These are phyloP conservation scores for Auricularia auricula-judae DNA, from an alignment of 768 basidiomycete species.

Conservation along the genomic window DNA sequence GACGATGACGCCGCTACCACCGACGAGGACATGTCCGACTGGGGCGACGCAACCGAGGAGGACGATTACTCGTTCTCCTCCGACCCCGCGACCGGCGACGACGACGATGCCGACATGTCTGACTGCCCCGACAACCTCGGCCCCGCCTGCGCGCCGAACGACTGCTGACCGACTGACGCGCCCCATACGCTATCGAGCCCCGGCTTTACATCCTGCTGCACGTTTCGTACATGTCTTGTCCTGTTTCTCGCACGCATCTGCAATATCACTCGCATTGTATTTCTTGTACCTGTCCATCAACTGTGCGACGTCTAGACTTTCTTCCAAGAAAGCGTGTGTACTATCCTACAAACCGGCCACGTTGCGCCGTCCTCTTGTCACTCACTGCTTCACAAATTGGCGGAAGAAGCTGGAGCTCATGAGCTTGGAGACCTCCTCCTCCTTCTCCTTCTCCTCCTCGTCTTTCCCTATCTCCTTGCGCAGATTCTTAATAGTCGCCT, in stretches of 20 bases:
- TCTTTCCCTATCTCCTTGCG: conserved; percentile 53
- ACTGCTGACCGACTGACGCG: too few species aligned
- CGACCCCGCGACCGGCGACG: not conserved
- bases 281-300: too few species aligned
- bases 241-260: too few species aligned
- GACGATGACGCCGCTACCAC: conserved; percentile 28
- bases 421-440: not conserved
- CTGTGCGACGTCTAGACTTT: too few species aligned
- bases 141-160: too few species aligned
- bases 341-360: too few species aligned
- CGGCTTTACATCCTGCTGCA: too few species aligned
- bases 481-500: conserved; percentile 48
- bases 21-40: conserved; percentile 29
- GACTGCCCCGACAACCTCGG: not conserved
- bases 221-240: too few species aligned
- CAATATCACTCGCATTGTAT: too few species aligned
- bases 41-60: conserved; percentile 14
- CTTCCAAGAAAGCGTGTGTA: too few species aligned
- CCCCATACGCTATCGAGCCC: too few species aligned
- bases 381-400: not conserved
- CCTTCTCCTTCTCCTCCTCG: not conserved
- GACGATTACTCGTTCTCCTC: conserved; percentile 16
- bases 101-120: not conserved
- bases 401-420: not conserved
- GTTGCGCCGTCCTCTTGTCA: not conserved